Conservation (phyloP, 257 asterid species). For the Solanum lignicaule region DNA sequence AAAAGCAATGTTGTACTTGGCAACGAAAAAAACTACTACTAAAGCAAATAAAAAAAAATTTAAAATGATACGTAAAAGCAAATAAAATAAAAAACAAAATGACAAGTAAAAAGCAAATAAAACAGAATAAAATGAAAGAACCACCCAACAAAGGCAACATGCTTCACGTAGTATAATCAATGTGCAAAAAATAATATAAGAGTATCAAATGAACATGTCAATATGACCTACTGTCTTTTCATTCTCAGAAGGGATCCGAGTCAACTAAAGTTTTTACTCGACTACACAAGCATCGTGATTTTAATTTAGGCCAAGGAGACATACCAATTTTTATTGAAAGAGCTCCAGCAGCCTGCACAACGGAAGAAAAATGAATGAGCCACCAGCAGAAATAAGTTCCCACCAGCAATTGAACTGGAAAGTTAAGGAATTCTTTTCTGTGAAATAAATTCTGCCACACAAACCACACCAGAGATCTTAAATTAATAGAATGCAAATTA, state of each 20-base stretch:
- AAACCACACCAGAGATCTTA: not conserved
- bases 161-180: not conserved
- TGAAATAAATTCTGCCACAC: not conserved
- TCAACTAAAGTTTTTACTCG: not conserved
- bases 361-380: not conserved
- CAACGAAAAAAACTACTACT: not conserved
- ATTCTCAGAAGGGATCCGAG: not conserved
- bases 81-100: not conserved
- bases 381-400: not conserved
- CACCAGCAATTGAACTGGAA: not conserved
- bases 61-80: not conserved
- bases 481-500: not conserved
- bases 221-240: not conserved
- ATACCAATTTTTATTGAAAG: conserved; percentile 90
- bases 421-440: not conserved
- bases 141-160: not conserved
- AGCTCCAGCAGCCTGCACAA: conserved; percentile 97
- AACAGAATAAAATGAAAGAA: not conserved
- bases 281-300: not conserved
- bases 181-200: not conserved
- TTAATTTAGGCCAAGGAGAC: not conserved
- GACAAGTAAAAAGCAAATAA: not conserved
- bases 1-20: not conserved
- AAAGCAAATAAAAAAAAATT: not conserved
- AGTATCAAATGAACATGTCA: not conserved